A percentile compares a stretch with the other conserved stretches of the same genome.
Evolutionary conservation across 768 basidiomycete species (phyloP).

Genomic region (Botryobasidium botryosum): DNA sequence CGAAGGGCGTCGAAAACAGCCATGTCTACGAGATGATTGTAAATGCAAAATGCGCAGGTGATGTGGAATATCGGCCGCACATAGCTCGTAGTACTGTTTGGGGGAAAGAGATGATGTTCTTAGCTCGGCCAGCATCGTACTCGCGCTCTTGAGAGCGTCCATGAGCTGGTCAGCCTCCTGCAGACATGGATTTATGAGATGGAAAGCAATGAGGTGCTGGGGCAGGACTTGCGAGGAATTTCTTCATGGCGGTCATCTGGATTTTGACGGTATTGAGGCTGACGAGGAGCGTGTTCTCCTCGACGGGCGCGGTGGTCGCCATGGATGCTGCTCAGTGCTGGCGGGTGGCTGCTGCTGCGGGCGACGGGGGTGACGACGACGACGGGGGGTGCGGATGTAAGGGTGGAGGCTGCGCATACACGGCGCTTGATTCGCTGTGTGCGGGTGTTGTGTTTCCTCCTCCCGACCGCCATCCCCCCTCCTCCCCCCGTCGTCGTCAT

Average conservation of each 20-base stretch:
- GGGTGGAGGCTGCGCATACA: not conserved
- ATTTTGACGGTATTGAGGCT: slow-evolving; percentile 9
- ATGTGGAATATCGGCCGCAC: slow-evolving; percentile 27
- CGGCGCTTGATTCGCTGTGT: not conserved
- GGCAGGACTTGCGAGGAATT: slow-evolving; percentile 3
- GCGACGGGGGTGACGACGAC: not conserved
- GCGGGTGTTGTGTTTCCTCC: too few relatives aligned
- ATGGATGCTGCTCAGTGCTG: not conserved
- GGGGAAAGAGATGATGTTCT: slow-evolving; percentile 85
- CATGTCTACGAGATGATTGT: slow-evolving; percentile 54
- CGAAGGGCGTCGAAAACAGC: slow-evolving; percentile 94
- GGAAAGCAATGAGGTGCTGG: not conserved
- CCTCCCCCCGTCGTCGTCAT: too few relatives aligned
- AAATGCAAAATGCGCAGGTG: slow-evolving; percentile 2
- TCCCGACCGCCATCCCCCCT: too few relatives aligned
- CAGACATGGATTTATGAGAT: not conserved
- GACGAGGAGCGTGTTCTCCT: slow-evolving; percentile 9
- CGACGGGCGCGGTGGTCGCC: slow-evolving; percentile 3
- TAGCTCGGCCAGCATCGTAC: slow-evolving; percentile 91
- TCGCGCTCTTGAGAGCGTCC: slow-evolving; percentile 96
- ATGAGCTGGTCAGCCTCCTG: slow-evolving; percentile 94
- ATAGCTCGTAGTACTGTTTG: slow-evolving; percentile 98
- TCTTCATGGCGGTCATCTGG: slow-evolving; percentile 9
- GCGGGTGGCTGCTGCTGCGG: too few relatives aligned
- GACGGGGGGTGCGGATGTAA: not conserved